Evolutionary conservation across 2,329 filamentous ascomycete genomes (phyloP), one percentile per base, ranked within the genome.

Genomic region (Aspergillus costaricaensis): DNA sequence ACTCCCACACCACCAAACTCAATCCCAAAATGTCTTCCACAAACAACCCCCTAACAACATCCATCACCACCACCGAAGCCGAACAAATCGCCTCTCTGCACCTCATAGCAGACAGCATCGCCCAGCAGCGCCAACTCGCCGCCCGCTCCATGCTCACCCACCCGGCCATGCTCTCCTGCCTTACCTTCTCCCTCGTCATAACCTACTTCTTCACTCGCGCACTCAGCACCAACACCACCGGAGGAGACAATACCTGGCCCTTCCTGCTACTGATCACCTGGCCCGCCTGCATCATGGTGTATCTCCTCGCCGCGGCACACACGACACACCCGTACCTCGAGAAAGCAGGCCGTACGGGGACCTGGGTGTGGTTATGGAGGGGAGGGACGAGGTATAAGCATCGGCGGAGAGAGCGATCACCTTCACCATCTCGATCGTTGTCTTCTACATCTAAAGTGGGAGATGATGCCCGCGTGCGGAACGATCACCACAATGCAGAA

Each of bases 101-200:
- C 64, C 85, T 96, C 19, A 83, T 96, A 41, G 89, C 91, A 62
- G 91, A 94, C 76, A 91, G 88, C 60, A 85, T 96, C 53, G 90
- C 91, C 38, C 89, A 96, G 77, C 92, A 95, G 80, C 87, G 89
- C 63, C 88, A 91, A 72, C 78, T 83, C 8, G 86, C 90, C 19
- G 85, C 87, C 44, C 79, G 80, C 57, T 79, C 85, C 63, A 79
- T 95, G 60, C 80, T 91, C 62, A 85, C 84, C 68, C 86, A 91
- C 76, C 80, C 84, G 25, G 70, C 81, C 49, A 83, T 81, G 67
- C 66, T 82, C 27, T 66, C 72, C 2, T 14, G 73, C 1, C 64
- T 81, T n/a, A 68, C 78, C 5, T 71, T 70, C 0, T 60, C 80
- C 32, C 67, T 81, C 17, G 70, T 76, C 5, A 50, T 79, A 5